phyloP scores from a whole-genome alignment of 805 yeast species.

The Metschnikowia henanensis region DNA sequence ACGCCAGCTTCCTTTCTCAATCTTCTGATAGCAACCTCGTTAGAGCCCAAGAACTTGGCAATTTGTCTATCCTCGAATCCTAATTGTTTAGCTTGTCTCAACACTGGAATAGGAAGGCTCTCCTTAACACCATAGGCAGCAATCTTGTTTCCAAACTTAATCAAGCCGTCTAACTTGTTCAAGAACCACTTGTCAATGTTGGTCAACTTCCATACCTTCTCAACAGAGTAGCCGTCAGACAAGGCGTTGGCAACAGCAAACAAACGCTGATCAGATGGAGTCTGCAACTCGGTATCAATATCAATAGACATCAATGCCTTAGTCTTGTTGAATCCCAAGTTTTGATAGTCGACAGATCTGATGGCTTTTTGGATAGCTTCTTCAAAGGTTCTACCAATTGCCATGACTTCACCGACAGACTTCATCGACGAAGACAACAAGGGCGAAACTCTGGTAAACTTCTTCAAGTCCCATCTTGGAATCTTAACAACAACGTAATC shows the following conservation, averaged over 20 bases:
- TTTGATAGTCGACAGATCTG: conserved; percentile 93
- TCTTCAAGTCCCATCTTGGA: conserved; percentile 98
- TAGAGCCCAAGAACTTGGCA: conserved; percentile 83
- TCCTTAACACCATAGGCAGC: conserved; percentile 56
- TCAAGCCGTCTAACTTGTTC: conserved; percentile 76
- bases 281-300: conserved; percentile 88
- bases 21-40: conserved; percentile 91
- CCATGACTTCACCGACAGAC: conserved; percentile 99
- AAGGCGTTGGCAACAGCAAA: conserved; percentile 97
- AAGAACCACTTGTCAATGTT: conserved; percentile 96
- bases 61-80: conserved; percentile 98
- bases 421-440: conserved; percentile 92
- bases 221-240: conserved; percentile 84
- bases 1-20: conserved; percentile 84
- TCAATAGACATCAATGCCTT: conserved; percentile 86
- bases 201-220: conserved; percentile 87
- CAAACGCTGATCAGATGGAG: conserved; percentile 96
- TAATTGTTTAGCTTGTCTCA: conserved; percentile 90
- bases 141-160: conserved; percentile 66
- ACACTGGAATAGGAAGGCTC: conserved; percentile 58
- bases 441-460: conserved; percentile 89
- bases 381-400: conserved; percentile 95
- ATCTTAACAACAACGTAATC: conserved; percentile 97
- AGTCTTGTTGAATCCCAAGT: conserved; percentile 89
- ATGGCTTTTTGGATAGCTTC: conserved; percentile 98